phyloP scores from a whole-genome alignment of 148 eudicot genomes.

The Fagopyrum homotropicum region DNA sequence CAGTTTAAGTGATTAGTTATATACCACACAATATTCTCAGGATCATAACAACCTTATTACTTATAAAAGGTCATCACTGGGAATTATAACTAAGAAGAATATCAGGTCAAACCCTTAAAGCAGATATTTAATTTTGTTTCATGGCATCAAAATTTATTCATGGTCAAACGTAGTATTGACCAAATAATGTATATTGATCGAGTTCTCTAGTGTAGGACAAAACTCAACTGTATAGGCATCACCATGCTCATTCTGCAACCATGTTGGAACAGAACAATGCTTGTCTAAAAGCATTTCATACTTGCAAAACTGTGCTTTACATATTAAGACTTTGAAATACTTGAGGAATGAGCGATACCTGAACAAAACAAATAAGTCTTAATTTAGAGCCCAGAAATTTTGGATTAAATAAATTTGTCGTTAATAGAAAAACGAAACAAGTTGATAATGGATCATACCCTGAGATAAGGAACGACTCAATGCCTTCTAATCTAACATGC shows the following conservation, averaged over 20 bases:
- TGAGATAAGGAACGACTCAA: neutral
- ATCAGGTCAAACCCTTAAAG: too few species aligned
- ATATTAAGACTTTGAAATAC: constrained; percentile 46
- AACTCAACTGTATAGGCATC: constrained; percentile 28
- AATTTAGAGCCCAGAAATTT: neutral
- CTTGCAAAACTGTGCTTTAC: constrained; percentile 42
- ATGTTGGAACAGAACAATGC: constrained; percentile 49
- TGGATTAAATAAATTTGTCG: neutral
- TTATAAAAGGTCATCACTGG: too few species aligned
- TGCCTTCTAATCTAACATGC: neutral
- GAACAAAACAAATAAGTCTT: constrained; percentile 14
- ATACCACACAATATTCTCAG: neutral
- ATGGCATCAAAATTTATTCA: neutral
- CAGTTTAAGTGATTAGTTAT: too few species aligned
- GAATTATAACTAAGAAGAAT: too few species aligned
- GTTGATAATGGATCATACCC: neutral
- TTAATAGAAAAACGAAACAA: neutral
- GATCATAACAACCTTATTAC: too few species aligned
- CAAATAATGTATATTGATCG: neutral
- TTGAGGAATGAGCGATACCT: constrained; percentile 61
- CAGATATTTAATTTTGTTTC: neutral
- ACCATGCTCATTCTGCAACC: constrained; percentile 18
- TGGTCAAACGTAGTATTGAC: neutral
- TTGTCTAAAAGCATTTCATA: constrained; percentile 50
- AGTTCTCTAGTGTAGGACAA: constrained; percentile 5